A percentile compares a stretch with the other conserved stretches of the same genome.
phyloP scores from a whole-genome alignment of 1,284 basidiomycete genomes.

The Ustilago tritici region DNA sequence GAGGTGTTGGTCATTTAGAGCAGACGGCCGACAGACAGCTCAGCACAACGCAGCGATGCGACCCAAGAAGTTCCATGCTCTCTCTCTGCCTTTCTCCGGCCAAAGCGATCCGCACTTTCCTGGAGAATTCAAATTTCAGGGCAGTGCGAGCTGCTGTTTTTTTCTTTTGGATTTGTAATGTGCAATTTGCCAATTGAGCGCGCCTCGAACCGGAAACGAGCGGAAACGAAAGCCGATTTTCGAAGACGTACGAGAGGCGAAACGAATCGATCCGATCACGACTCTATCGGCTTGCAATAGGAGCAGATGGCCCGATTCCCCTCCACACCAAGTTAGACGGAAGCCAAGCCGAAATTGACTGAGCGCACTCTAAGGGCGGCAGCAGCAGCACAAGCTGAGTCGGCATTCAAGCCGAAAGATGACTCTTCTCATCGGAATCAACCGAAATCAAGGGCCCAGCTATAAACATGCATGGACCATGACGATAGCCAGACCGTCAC shows the following conservation, averaged over 20 bases:
- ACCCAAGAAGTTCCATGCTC: conserved; percentile 8
- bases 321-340: background rate
- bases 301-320: conserved; percentile 4
- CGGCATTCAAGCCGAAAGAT: conserved; percentile 6
- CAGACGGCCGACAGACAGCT: conserved; percentile 14
- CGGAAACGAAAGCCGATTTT: conserved; percentile 10
- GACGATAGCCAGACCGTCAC: conserved; percentile 7
- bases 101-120: conserved; percentile 16
- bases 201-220: conserved; percentile 21
- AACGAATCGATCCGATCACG: conserved; percentile 20
- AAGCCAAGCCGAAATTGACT: conserved; percentile 7
- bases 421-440: conserved; percentile 3
- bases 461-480: conserved; percentile 6
- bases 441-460: conserved; percentile 1
- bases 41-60: background rate
- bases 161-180: conserved; percentile 33
- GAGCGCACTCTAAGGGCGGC: background rate
- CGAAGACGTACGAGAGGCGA: conserved; percentile 21
- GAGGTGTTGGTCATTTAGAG: conserved; percentile 1
- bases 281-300: conserved; percentile 4
- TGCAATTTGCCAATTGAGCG: background rate
- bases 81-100: conserved; percentile 7
- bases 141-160: conserved; percentile 9
- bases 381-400: conserved; percentile 3
- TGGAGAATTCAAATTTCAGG: conserved; percentile 12